Evolutionary conservation across 1,284 basidiomycete genomes (phyloP), one percentile per base, ranked within the genome.

Genomic region (Phellopilus nigrolimitatus): DNA sequence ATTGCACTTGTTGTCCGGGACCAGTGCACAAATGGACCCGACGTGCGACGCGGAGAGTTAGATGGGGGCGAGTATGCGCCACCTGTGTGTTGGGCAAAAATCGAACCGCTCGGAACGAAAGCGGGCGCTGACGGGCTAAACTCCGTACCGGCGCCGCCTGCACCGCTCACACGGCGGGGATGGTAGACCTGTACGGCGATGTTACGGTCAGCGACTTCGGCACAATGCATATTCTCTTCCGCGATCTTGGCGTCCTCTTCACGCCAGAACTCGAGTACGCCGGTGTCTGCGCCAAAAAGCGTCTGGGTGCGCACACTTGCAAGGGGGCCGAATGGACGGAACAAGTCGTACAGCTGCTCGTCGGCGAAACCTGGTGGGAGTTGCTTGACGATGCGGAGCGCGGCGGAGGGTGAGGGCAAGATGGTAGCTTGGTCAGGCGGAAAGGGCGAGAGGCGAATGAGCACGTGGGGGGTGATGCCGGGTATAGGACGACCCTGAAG

Each of bases 1-100:
- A 76, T 62, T 92, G 88, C 19, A 93, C 89, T 65, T 92, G 89
- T 65, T 93, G 91, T 9, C 91, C 90, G 8, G 91, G 91, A 5
- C 90, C 89, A 68, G n/a, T 92, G 91, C 25, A 89, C 74, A 59
- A 92, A 90, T 12, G 66, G 67, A 13, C 70, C 55, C 22, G 72
- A 55, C 15, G 63, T 60, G 40, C 65, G 58, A 22, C 64, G 62
- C 40, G 65, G 66, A 47, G 66, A 47, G 21, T 51, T 39, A 25
- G 27, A 44, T 15, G 43, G 19, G 51, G 46, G 34, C 19, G 33
- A 8, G 6, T 37, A 44, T 45, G 22, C 50, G 49, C 22, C 48
- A 64, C 64, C 63, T 64, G 74, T 78, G 68, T 72, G 80, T 44
- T 71, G 66, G 53, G 58, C 15, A 74, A 70, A 61, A 75, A 75